Percentiles rank a stretch among this genome's conserved stretches.
These are phyloP conservation scores for Ensete glaucum DNA, from an alignment of 176 grass and related monocot species.

Conservation along the genomic window DNA sequence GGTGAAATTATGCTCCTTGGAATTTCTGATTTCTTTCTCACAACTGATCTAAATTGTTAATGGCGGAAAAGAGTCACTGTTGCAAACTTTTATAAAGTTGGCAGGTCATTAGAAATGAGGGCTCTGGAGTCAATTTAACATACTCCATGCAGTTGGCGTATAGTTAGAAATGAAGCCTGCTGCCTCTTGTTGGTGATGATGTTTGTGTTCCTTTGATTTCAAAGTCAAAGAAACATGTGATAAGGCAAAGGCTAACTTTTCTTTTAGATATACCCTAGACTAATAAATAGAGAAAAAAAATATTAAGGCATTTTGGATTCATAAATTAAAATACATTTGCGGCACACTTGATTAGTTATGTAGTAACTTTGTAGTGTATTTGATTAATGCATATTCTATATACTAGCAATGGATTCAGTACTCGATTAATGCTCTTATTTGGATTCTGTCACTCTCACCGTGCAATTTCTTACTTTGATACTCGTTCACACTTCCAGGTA, in stretches of 20 bases:
- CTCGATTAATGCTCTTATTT: not conserved
- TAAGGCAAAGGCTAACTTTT: too few species aligned
- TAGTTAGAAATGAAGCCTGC: not conserved
- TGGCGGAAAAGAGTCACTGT: not conserved
- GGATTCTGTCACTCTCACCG: not conserved
- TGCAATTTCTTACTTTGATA: not conserved
- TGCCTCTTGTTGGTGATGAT: not conserved
- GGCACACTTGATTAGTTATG: too few species aligned
- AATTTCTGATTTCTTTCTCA: not conserved
- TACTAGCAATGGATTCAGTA: not conserved
- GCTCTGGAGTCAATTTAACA: not conserved
- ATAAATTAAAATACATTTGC: too few species aligned
- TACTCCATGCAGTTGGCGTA: not conserved
- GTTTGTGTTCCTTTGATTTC: not conserved
- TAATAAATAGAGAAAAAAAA: too few species aligned
- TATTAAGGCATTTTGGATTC: too few species aligned
- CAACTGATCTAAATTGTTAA: not conserved
- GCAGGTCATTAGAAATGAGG: not conserved
- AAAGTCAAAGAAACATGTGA: not conserved
- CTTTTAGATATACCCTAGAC: too few species aligned
- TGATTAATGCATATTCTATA: not conserved
- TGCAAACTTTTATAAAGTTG: not conserved
- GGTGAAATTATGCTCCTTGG: not conserved
- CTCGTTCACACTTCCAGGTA: conserved; percentile 37
- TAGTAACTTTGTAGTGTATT: too few species aligned